phyloP scores from a whole-genome alignment of 352 stramenopile species.

The Globisporangium apiculatum region DNA sequence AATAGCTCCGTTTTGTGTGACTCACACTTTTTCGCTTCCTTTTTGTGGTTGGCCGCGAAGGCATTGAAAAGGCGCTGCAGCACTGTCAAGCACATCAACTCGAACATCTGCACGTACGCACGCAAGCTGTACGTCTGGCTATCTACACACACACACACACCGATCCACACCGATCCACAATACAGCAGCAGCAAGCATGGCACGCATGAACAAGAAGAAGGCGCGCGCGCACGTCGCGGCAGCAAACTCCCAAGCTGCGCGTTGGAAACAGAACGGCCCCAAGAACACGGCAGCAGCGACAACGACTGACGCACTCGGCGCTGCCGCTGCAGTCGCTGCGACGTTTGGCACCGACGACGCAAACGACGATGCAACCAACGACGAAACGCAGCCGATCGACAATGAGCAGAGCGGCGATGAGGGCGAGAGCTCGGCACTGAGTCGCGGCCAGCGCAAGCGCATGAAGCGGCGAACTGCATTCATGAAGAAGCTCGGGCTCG shows the following conservation, averaged over 20 bases:
- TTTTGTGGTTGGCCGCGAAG: too few species aligned
- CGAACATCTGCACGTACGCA: neutral
- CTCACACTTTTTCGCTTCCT: too few species aligned
- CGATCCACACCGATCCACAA: neutral
- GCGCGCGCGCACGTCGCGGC: conserved; percentile 43
- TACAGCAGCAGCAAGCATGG: conserved; percentile 23
- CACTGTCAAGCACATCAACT: too few species aligned
- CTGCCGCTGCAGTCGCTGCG: conserved; percentile 45
- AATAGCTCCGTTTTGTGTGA: too few species aligned
- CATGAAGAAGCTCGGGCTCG: conserved; percentile 83
- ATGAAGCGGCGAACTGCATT: conserved; percentile 76
- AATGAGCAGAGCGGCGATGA: conserved; percentile 28
- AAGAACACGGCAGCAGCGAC: conserved; percentile 2
- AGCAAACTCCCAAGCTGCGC: conserved; percentile 28
- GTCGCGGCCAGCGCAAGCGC: conserved; percentile 77
- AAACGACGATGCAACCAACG: neutral
- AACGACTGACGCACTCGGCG: conserved; percentile 18
- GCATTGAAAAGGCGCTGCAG: too few species aligned
- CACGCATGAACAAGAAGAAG: conserved; percentile 50
- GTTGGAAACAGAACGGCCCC: conserved; percentile 6
- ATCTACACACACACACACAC: neutral
- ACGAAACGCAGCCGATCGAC: conserved; percentile 21
- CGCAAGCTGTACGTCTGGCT: too few species aligned
- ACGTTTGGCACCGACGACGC: conserved; percentile 45
- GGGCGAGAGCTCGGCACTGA: conserved; percentile 32